Conservation (phyloP, 768 basidiomycete species). For the Exsudoporus frostii region DNA sequence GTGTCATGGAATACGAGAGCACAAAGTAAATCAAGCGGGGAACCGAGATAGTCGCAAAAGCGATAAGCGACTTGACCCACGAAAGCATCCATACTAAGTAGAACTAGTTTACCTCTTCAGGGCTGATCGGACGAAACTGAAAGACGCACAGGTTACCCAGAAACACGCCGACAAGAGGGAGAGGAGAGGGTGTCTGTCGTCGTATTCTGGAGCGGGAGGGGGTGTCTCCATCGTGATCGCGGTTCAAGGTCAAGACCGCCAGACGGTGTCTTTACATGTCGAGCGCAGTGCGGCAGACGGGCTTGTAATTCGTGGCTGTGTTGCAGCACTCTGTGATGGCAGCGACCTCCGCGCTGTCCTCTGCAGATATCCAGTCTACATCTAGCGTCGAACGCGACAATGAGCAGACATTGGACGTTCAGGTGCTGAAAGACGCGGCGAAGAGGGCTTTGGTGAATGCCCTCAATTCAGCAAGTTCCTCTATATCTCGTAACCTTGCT, state of each 20-base stretch:
- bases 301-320: conserved; percentile 32
- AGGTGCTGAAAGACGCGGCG: conserved; percentile 71
- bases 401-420: conserved; percentile 52
- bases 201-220: conserved; percentile 17
- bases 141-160: conserved; percentile 73
- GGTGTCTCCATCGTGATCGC: conserved; percentile 26
- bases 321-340: conserved; percentile 18
- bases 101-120: conserved; percentile 3
- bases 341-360: conserved; percentile 28
- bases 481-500: background rate
- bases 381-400: conserved; percentile 33
- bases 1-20: conserved; percentile 84
- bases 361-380: conserved; percentile 35
- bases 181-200: conserved; percentile 65
- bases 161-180: conserved; percentile 78
- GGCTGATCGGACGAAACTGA: background rate
- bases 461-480: conserved; percentile 65
- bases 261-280: conserved; percentile 2
- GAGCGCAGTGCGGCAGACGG: background rate
- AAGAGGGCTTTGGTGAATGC: conserved; percentile 80
- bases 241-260: conserved; percentile 3
- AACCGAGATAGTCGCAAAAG: conserved; percentile 78
- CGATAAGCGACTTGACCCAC: conserved; percentile 69
- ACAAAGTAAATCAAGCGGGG: conserved; percentile 76
- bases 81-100: conserved; percentile 74